Conservation (phyloP, 768 basidiomycete genomes). For the Russula sp. region DNA sequence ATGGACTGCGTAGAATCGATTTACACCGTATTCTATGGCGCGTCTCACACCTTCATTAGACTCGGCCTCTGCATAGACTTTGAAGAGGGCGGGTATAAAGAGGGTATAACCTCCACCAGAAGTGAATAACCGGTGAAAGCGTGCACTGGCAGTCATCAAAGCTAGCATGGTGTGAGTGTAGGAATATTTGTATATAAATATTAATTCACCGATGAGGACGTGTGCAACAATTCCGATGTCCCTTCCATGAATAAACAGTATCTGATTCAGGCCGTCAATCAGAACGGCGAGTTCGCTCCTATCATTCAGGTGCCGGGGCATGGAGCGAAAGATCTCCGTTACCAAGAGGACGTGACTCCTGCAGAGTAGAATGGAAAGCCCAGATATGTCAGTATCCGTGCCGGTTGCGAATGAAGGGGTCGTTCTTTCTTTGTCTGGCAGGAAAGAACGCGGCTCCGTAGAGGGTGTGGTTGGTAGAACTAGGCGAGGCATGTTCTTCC, state of each 20-base stretch:
- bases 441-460: slow-evolving; percentile 14
- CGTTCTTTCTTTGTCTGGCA: slow-evolving; percentile 9
- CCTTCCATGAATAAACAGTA: slow-evolving; percentile 58
- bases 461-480: slow-evolving; percentile 43
- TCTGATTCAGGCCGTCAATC: slow-evolving; percentile 64
- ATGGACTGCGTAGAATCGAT: slow-evolving; percentile 68
- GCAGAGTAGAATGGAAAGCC: slow-evolving; percentile 54
- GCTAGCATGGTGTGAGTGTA: slow-evolving; percentile 32
- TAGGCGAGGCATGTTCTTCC: slow-evolving; percentile 58
- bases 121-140: slow-evolving; percentile 69
- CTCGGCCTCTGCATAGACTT: slow-evolving; percentile 59
- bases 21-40: slow-evolving; percentile 65
- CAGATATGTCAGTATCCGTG: slow-evolving; percentile 26
- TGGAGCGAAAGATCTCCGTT: slow-evolving; percentile 62
- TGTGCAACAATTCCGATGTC: slow-evolving; percentile 76
- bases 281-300: slow-evolving; percentile 57
- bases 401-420: neutral
- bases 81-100: slow-evolving; percentile 67
- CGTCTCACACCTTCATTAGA: slow-evolving; percentile 47
- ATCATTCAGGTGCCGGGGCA: slow-evolving; percentile 66
- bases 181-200: neutral
- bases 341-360: slow-evolving; percentile 63
- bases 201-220: slow-evolving; percentile 55
- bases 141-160: slow-evolving; percentile 66
- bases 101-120: slow-evolving; percentile 65